These are phyloP conservation scores for Clonostachys chloroleuca DNA, from an alignment of 2,329 filamentous ascomycete genomes.

Conservation along the genomic window DNA sequence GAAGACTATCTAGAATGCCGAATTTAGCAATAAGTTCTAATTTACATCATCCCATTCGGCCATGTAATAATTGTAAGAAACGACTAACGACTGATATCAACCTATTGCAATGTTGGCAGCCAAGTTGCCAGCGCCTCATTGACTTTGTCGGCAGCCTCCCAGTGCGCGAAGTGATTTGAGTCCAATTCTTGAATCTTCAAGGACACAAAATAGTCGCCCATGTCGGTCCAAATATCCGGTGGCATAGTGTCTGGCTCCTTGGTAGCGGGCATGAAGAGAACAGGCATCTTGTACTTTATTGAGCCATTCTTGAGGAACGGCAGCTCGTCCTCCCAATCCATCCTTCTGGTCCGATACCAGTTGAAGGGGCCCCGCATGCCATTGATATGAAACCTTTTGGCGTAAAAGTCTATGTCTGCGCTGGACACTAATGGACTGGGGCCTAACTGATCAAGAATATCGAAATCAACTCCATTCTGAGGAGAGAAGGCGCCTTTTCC, in stretches of 20 bases:
- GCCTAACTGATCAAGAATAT: constrained; percentile 57
- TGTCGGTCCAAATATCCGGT: background rate
- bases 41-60: no score
- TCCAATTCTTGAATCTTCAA: background rate
- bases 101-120: background rate
- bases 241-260: background rate
- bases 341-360: constrained; percentile 70
- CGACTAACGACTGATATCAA: no score
- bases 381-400: constrained; percentile 58
- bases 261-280: background rate
- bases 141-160: background rate
- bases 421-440: constrained; percentile 52
- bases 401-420: constrained; percentile 71
- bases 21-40: no score
- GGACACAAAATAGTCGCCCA: background rate
- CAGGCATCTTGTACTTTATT: constrained; percentile 10
- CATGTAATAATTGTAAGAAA: no score
- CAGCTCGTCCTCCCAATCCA: constrained; percentile 70
- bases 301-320: constrained; percentile 52
- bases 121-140: background rate
- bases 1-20: no score
- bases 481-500: constrained; percentile 51
- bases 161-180: background rate
- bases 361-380: constrained; percentile 74
- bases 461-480: constrained; percentile 53